These are phyloP conservation scores for Alternaria sp. DNA, from an alignment of 2,329 filamentous ascomycete genomes.

Conservation along the genomic window DNA sequence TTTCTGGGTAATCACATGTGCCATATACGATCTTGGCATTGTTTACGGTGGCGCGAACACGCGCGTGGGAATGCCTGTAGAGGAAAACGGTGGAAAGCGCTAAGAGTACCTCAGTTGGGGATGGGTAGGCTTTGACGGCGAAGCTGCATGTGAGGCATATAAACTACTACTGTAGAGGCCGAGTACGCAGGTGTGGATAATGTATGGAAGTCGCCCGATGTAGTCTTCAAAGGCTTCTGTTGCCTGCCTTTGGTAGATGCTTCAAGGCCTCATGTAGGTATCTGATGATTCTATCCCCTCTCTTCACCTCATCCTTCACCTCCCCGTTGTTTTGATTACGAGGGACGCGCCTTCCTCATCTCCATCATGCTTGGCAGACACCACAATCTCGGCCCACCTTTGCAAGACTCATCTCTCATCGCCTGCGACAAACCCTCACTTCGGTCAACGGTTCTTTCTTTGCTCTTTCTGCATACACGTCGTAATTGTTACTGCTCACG, in stretches of 20 bases:
- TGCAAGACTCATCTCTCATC: background rate
- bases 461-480: background rate
- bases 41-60: conserved; percentile 3
- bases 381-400: background rate
- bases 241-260: background rate
- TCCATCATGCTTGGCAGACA: background rate
- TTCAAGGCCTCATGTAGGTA: background rate
- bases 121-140: background rate
- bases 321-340: background rate
- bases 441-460: no score
- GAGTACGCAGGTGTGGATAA: background rate
- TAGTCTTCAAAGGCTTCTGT: background rate
- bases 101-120: background rate
- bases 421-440: background rate
- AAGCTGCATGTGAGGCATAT: background rate
- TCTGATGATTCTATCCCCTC: conserved; percentile 2
- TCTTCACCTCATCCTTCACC: background rate
- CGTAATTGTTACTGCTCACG: background rate
- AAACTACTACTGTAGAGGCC: background rate
- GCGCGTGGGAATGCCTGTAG: background rate
- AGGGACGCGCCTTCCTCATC: background rate
- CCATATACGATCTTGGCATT: conserved; percentile 22
- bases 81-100: background rate
- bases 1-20: conserved; percentile 25
- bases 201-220: background rate